A percentile compares a stretch with the other conserved stretches of the same genome.
These are phyloP conservation scores for Podila epicladia DNA, from an alignment of 192 early-diverging fungal species.

Conservation along the genomic window DNA sequence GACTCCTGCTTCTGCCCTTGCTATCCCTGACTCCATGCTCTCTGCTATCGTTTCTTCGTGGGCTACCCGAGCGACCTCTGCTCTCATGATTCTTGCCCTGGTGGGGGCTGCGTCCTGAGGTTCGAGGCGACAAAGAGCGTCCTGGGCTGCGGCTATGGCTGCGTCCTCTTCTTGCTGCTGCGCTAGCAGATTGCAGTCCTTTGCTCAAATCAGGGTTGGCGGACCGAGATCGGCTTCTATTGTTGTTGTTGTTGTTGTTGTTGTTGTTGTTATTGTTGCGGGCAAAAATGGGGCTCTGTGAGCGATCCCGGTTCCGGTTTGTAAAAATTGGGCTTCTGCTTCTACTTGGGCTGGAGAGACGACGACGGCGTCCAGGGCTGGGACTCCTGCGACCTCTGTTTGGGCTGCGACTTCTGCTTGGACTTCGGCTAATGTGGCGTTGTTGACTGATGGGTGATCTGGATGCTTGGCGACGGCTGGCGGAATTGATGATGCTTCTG, in stretches of 20 bases:
- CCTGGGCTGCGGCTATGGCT: not conserved
- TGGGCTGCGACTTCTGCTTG: not conserved
- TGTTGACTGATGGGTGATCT: not conserved
- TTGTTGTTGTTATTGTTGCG: not conserved
- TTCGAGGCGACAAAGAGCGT: not conserved
- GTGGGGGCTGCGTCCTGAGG: not conserved
- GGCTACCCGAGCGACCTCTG: not conserved
- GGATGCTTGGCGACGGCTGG: not conserved
- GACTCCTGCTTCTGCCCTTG: not conserved
- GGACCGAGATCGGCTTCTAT: not conserved
- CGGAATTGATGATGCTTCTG: not conserved
- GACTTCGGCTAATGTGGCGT: constrained; percentile 1
- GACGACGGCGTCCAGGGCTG: not conserved
- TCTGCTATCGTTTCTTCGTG: not conserved
- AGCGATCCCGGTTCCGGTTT: not conserved
- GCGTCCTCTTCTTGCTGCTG: not conserved
- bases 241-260: not conserved
- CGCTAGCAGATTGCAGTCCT: not conserved
- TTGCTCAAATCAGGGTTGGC: not conserved
- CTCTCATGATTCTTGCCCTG: not conserved
- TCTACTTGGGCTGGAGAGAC: not conserved
- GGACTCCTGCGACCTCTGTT: not conserved
- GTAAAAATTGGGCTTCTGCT: not conserved
- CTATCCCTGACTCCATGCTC: not conserved
- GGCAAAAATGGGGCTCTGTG: not conserved